Conservation (phyloP, 495 filamentous ascomycete genomes). For the Tuber calosporum region DNA sequence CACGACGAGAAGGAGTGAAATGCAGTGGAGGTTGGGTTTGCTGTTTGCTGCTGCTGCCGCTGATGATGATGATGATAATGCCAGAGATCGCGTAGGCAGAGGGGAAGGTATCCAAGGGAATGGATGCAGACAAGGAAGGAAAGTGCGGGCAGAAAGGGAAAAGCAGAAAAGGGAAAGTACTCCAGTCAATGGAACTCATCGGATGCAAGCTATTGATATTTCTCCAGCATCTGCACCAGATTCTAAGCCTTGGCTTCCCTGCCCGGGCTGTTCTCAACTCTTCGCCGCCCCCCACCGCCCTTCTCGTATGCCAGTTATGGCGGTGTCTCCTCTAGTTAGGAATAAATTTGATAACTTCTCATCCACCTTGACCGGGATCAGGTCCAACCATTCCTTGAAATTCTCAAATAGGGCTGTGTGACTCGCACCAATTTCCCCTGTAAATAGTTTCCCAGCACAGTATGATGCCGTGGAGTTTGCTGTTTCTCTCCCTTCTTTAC, state of each 20-base stretch:
- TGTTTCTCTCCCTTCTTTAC: background rate
- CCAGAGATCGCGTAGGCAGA: background rate
- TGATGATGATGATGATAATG: background rate
- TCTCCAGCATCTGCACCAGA: background rate
- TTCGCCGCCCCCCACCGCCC: background rate
- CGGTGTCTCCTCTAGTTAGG: too few relatives aligned
- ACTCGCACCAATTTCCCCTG: background rate
- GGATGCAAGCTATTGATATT: background rate
- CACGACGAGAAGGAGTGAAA: background rate
- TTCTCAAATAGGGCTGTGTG: background rate
- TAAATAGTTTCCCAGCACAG: background rate
- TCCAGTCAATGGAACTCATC: background rate
- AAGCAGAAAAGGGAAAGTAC: background rate
- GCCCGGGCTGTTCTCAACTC: background rate
- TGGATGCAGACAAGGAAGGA: background rate
- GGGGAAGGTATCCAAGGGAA: slow-evolving; percentile 1
- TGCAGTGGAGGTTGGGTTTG: background rate
- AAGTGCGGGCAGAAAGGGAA: background rate
- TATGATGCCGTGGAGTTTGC: too few relatives aligned
- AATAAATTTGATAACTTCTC: too few relatives aligned
- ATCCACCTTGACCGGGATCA: background rate
- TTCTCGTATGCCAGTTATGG: too few relatives aligned
- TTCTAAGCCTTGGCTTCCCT: background rate
- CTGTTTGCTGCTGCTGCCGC: background rate
- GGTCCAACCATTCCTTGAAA: background rate